Conservation (phyloP, 1,139 yeast species). For the Zygosaccharomyces sapae region DNA sequence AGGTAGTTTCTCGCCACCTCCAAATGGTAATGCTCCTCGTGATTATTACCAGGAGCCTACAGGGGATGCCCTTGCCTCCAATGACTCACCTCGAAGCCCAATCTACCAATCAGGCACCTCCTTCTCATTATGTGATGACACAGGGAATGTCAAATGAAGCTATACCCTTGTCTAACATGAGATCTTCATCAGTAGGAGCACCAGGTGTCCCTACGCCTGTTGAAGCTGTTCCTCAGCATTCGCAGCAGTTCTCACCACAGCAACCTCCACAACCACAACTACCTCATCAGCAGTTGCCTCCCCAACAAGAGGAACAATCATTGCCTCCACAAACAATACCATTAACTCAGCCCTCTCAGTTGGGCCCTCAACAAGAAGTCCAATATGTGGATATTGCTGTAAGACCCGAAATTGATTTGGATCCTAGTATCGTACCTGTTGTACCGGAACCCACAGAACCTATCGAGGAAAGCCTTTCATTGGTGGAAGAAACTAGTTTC, state of each 20-base stretch:
- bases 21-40: constrained; percentile 31
- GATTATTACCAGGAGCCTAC: constrained; percentile 14
- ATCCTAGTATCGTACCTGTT: constrained; percentile 77
- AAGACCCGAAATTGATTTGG: constrained; percentile 45
- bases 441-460: constrained; percentile 84
- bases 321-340: background rate
- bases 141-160: constrained; percentile 31
- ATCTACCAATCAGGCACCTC: constrained; percentile 7
- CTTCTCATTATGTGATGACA: constrained; percentile 17
- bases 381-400: constrained; percentile 52
- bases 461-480: constrained; percentile 53
- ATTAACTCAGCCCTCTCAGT: constrained; percentile 6
- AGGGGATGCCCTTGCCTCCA: constrained; percentile 14
- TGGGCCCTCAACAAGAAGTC: constrained; percentile 16
- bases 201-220: constrained; percentile 11
- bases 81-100: constrained; percentile 19
- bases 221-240: constrained; percentile 13
- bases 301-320: constrained; percentile 6
- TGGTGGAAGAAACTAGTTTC: constrained; percentile 80
- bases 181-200: constrained; percentile 27
- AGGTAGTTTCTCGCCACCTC: constrained; percentile 88
- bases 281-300: constrained; percentile 17
- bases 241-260: constrained; percentile 13
- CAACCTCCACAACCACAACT: constrained; percentile 6
- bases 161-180: constrained; percentile 39